A percentile compares a stretch with the other conserved stretches of the same genome.
Evolutionary conservation across 768 basidiomycete species (phyloP).

Genomic region (Kwoniella bestiolae): DNA sequence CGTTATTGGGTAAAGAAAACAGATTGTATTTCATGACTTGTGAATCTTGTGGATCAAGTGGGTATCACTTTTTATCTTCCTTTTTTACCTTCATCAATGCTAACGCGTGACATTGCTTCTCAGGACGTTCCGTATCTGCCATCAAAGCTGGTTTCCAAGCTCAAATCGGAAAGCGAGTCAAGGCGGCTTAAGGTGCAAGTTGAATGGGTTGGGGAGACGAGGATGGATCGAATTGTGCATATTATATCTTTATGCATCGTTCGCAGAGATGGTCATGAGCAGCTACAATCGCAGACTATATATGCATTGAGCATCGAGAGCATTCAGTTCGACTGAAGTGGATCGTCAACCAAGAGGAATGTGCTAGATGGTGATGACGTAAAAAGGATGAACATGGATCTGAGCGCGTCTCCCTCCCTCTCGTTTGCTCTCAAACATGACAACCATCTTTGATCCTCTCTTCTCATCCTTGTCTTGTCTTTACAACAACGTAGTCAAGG

Average conservation of each 20-base stretch:
- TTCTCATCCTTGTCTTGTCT: neutral
- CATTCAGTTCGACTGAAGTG: no score
- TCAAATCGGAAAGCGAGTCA: constrained; percentile 62
- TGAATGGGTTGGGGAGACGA: neutral
- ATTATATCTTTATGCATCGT: neutral
- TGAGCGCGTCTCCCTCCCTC: no score
- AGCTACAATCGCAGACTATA: no score
- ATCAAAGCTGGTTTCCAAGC: constrained; percentile 99
- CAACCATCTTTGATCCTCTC: neutral
- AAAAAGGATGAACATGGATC: neutral
- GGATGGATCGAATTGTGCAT: constrained; percentile 7
- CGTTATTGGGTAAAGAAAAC: constrained; percentile 93
- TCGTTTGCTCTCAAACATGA: no score
- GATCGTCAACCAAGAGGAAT: neutral
- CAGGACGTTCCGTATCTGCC: constrained; percentile 82
- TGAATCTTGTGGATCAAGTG: constrained; percentile 56
- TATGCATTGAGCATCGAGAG: no score
- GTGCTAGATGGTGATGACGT: neutral
- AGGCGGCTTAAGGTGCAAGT: constrained; percentile 32
- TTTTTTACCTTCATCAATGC: no score
- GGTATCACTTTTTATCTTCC: no score
- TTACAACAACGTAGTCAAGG: neutral
- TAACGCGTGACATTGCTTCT: no score
- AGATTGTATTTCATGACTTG: constrained; percentile 85
- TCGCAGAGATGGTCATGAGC: neutral